Evolutionary conservation across 192 early-diverging fungal species (phyloP), one percentile per base, ranked within the genome.

Genomic region (Phycomyces blakesleeanus): DNA sequence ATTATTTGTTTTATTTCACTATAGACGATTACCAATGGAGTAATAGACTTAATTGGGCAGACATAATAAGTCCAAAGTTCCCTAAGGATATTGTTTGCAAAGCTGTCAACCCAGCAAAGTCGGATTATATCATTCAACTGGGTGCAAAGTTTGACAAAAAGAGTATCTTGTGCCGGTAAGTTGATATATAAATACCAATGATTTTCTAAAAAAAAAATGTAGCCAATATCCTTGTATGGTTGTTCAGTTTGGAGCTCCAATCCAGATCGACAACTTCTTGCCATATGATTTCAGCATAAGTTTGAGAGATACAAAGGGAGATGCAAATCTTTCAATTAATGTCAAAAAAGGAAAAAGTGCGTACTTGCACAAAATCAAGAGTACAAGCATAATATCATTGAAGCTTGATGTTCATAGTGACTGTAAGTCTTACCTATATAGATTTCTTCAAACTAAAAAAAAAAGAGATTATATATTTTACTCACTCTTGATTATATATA

Each of bases 241-340:
- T 0, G 59, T 87, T 22, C 76, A 73, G 24, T 71, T 87, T 50
- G 73, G 76, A 22, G 71, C 83, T 49, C 85, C 85, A 24, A 61
- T 87, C 39, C 82, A 86, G 71, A 75, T 95, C 26, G 92, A 92
- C 73, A 95, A 95, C 61, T 76, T 92, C 4, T 73, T 95, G 29
- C 93, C 93, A 0, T 93, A 84, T 63, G 76, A 86, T 44, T 74
- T 90, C 58, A 72, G 81, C 26, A 81, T 87, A 47, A 74, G 59
- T 15, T 68, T 94, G n/a, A 68, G 75, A 21, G 86, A 91, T 68
- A 73, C 76, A 58, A 69, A 74, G 2, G 75, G 75, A 0, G 14
- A 40, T 20, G 51, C 50, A 12, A 16, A 39, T 14, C 9, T 57
- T 5, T n/a, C 14, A 5, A 40, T 42, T 0, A 6, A 24, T 40